Percentiles rank a stretch among this genome's conserved stretches.
These are phyloP conservation scores for Astrocystis sublimbata DNA, from an alignment of 495 filamentous ascomycete genomes.

Conservation along the genomic window DNA sequence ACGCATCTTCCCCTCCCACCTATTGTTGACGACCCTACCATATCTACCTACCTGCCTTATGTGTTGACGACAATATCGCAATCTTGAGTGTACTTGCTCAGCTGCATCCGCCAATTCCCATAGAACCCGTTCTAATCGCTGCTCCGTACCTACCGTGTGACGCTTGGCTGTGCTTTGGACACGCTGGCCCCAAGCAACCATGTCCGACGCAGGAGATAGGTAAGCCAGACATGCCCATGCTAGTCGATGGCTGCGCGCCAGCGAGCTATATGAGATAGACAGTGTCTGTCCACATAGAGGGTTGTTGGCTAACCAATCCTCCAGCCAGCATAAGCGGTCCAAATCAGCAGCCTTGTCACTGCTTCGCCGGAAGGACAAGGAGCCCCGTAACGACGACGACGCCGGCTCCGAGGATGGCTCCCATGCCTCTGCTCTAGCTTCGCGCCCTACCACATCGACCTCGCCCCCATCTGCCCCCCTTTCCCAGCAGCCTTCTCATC, in stretches of 20 bases:
- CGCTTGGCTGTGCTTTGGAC: background rate
- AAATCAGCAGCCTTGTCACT: slow-evolving; percentile 54
- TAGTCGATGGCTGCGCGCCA: background rate
- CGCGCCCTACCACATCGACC: slow-evolving; percentile 33
- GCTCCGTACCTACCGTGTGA: background rate
- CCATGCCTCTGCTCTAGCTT: slow-evolving; percentile 35
- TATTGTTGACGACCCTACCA: background rate
- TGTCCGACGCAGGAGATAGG: slow-evolving; percentile 49
- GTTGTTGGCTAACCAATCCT: slow-evolving; percentile 1
- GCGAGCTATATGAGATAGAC: background rate
- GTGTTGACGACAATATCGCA: background rate
- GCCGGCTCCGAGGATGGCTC: slow-evolving; percentile 41
- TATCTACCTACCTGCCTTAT: background rate
- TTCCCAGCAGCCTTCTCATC: slow-evolving; percentile 38
- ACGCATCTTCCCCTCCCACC: background rate
- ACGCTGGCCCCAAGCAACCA: slow-evolving; percentile 23
- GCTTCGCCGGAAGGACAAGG: slow-evolving; percentile 45
- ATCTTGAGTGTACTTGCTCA: background rate
- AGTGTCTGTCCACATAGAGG: too few relatives aligned
- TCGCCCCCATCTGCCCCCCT: slow-evolving; percentile 36
- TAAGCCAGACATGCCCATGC: slow-evolving; percentile 25
- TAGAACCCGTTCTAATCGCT: background rate
- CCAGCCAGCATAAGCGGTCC: slow-evolving; percentile 52
- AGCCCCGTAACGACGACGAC: slow-evolving; percentile 47
- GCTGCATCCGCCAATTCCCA: background rate